Conservation (phyloP, 352 stramenopile genomes). For the Aphanomyces astaci region DNA sequence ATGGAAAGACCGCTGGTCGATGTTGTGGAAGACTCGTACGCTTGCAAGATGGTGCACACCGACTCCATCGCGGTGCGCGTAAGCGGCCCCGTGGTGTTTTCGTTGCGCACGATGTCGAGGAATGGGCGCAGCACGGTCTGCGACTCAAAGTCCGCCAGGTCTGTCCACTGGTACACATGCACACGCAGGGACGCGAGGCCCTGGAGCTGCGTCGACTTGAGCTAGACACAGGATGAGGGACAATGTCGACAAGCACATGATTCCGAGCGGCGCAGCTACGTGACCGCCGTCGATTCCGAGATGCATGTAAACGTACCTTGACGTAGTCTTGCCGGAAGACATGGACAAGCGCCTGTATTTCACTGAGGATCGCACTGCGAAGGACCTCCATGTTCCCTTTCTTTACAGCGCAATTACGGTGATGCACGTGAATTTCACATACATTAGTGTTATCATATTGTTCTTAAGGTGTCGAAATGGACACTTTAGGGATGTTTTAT, state of each 20-base stretch:
- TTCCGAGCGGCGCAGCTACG: too few species aligned
- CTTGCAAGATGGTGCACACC: slow-evolving; percentile 93
- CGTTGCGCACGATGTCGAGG: slow-evolving; percentile 88
- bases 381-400: slow-evolving; percentile 22
- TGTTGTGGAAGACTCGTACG: slow-evolving; percentile 31
- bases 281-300: too few species aligned
- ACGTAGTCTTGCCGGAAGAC: slow-evolving; percentile 21
- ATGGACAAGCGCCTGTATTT: slow-evolving; percentile 21
- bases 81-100: slow-evolving; percentile 88
- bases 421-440: too few species aligned
- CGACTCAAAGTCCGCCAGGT: slow-evolving; percentile 50
- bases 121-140: slow-evolving; percentile 86
- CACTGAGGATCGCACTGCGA: slow-evolving; percentile 15
- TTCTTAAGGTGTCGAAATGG: too few species aligned
- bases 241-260: background rate
- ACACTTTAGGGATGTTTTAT: background rate
- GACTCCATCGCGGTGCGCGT: slow-evolving; percentile 89
- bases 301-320: slow-evolving; percentile 6
- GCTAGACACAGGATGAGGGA: background rate
- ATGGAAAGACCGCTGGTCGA: slow-evolving; percentile 21
- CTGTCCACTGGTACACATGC: slow-evolving; percentile 29
- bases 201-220: slow-evolving; percentile 19
- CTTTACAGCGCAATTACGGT: too few species aligned
- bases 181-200: slow-evolving; percentile 3
- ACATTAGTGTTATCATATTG: background rate